Evolutionary conservation across 1,139 yeast genomes (phyloP).

Genomic region (Barnettozyma hawaiiensis): DNA sequence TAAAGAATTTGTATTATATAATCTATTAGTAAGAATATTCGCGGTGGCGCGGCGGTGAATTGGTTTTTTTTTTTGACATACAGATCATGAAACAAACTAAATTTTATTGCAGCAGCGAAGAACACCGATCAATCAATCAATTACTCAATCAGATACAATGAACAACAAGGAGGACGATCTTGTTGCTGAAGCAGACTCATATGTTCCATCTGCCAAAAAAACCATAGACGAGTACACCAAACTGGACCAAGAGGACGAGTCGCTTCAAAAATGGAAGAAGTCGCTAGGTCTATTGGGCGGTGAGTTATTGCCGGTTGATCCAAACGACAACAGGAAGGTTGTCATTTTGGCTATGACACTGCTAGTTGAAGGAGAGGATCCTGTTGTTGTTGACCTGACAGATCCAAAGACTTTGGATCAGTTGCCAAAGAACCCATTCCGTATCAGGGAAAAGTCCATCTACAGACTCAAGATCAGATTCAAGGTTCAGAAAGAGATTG

Average conservation of each 20-base stretch:
- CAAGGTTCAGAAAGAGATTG: conserved; percentile 84
- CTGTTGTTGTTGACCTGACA: conserved; percentile 62
- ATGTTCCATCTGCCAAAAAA: conserved; percentile 78
- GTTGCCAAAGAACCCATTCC: conserved; percentile 55
- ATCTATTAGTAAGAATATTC: too few relatives aligned
- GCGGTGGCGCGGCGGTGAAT: too few relatives aligned
- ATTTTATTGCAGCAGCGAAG: neutral
- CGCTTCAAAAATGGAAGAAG: conserved; percentile 88
- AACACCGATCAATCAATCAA: neutral
- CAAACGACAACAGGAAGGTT: conserved; percentile 71
- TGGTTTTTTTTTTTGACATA: too few relatives aligned
- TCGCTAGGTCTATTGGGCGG: conserved; percentile 67
- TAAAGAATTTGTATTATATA: too few relatives aligned
- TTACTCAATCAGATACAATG: too few relatives aligned
- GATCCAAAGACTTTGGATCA: conserved; percentile 43
- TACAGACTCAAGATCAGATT: conserved; percentile 73
- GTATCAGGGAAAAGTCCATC: conserved; percentile 71
- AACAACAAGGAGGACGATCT: conserved; percentile 42
- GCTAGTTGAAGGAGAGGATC: conserved; percentile 56
- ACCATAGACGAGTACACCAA: conserved; percentile 80
- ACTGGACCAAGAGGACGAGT: conserved; percentile 87
- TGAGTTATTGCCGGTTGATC: conserved; percentile 63
- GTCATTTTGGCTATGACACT: conserved; percentile 75
- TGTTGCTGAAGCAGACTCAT: conserved; percentile 57
- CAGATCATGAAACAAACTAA: neutral